Base-by-base conservation (phyloP, 2,329 filamentous ascomycete species). In the Aspergillus sp. region DNA sequence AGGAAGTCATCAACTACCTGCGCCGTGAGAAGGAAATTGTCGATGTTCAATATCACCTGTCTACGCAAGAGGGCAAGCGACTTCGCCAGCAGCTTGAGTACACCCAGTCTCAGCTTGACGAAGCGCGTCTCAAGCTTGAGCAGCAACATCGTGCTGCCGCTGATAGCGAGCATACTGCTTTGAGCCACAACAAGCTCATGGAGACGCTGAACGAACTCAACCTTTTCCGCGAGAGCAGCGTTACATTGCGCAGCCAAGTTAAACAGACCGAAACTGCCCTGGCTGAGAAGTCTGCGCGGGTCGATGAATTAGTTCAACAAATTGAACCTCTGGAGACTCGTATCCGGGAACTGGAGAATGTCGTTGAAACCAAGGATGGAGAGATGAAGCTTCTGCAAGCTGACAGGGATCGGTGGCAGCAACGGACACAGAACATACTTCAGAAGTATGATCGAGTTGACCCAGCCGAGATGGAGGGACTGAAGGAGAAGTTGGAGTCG, bases 11-110 rank as follows among this genome's bases (percentile, higher is more conserved):
- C 76, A 89, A 85, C 60, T 99, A 95, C 73, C 80, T 99, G 60
- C 89, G 93, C 45, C 89, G 91, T 42, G 96, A 99, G 76, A 99
- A 98, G 80, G 95, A 98, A 71, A 98, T 99, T 63, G 84, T 97
- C 8, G 93, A 99, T 66, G 91, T 97, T n/a, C 93, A 98, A 69
- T 90, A 92, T 67, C 93, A 97, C 65, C 81, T 98, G 44, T 93
- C 93, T 67, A 83, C 87, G 0, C 91, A 96, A 66, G 95, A 99
- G 75, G 83, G 86, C 53, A 96, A 96, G 75, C 87, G 95, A 53
- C 77, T 97, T 42, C 90, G 93, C 68, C 91, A 97, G 67, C 92
- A 98, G 69, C 83, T 97, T 22, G 89, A 96, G 50, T 93, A 96
- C 70, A 83, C 88, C 8, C 91, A 95, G 67, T 85, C 85, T 20